Evolutionary conservation across 768 basidiomycete species (phyloP).

Genomic region (Pseudohyphozyma bogoriensis): DNA sequence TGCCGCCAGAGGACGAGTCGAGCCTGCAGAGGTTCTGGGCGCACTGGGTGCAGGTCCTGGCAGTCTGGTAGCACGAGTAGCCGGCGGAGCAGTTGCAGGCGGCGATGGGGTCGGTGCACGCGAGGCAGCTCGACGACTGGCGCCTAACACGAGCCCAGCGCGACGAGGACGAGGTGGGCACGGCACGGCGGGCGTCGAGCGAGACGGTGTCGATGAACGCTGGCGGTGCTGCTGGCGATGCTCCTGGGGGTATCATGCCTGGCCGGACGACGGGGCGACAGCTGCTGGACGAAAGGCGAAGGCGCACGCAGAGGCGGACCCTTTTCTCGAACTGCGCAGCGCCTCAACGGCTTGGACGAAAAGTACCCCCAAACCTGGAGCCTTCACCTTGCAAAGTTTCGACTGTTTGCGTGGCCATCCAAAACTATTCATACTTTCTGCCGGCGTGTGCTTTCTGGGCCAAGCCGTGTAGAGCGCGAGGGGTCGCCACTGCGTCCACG

Average conservation of each 20-base stretch:
- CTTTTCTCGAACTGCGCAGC: neutral
- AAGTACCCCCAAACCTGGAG: no score
- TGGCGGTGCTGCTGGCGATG: neutral
- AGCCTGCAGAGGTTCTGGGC: slow-evolving; percentile 27
- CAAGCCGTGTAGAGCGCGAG: no score
- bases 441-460: no score
- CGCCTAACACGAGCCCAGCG: neutral
- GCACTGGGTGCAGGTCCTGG: slow-evolving; percentile 22
- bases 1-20: slow-evolving; percentile 1
- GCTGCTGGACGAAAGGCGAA: no score
- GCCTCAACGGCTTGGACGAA: no score
- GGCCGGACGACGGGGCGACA: neutral
- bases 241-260: neutral
- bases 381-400: no score
- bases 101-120: slow-evolving; percentile 10
- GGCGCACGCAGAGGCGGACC: neutral
- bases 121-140: slow-evolving; percentile 1
- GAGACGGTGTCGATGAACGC: neutral
- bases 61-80: slow-evolving; percentile 22
- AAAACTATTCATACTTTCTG: no score
- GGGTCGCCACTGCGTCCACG: no score
- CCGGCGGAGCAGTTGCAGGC: slow-evolving; percentile 21
- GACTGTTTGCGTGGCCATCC: no score
- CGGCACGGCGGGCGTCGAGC: neutral
- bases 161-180: neutral